Evolutionary conservation across 2,329 filamentous ascomycete species (phyloP).

Genomic region (Macrophomina phaseolina): DNA sequence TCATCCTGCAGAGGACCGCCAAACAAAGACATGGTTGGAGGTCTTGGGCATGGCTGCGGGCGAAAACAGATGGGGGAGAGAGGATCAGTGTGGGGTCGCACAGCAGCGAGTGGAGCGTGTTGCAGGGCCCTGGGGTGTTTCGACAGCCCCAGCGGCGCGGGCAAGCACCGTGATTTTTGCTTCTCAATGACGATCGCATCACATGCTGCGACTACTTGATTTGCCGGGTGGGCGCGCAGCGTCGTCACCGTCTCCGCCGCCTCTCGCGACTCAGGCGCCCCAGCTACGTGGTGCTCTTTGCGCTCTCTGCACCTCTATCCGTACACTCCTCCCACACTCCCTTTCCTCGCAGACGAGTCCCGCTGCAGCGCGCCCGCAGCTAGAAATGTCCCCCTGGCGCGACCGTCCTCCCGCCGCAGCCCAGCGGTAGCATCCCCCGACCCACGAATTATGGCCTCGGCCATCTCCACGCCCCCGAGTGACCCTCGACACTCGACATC

Average conservation of each 20-base stretch:
- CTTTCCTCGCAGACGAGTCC: neutral
- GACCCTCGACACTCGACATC: slow-evolving; percentile 41
- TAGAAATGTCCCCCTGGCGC: slow-evolving; percentile 25
- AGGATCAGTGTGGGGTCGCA: neutral
- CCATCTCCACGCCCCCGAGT: slow-evolving; percentile 36
- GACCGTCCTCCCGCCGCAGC: slow-evolving; percentile 21
- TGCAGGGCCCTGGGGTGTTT: slow-evolving; percentile 5
- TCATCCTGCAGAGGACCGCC: slow-evolving; percentile 22
- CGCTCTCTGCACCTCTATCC: neutral
- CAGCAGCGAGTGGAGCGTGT: slow-evolving; percentile 14
- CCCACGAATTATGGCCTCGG: slow-evolving; percentile 26
- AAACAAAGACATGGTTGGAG: slow-evolving; percentile 27
- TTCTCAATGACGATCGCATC: slow-evolving; percentile 17
- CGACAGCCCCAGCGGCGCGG: neutral
- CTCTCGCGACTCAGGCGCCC: slow-evolving; percentile 11
- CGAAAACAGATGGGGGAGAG: neutral
- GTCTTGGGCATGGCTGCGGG: neutral
- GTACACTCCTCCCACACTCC: neutral
- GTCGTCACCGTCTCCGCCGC: slow-evolving; percentile 13
- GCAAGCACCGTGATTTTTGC: neutral
- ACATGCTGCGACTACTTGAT: slow-evolving; percentile 10
- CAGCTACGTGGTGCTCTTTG: slow-evolving; percentile 20
- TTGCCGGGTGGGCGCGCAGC: slow-evolving; percentile 21
- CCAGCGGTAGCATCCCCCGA: slow-evolving; percentile 24
- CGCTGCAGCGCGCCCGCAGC: neutral